Evolutionary conservation across 257 asterid species (phyloP).

Genomic region (Fraxinus americana): DNA sequence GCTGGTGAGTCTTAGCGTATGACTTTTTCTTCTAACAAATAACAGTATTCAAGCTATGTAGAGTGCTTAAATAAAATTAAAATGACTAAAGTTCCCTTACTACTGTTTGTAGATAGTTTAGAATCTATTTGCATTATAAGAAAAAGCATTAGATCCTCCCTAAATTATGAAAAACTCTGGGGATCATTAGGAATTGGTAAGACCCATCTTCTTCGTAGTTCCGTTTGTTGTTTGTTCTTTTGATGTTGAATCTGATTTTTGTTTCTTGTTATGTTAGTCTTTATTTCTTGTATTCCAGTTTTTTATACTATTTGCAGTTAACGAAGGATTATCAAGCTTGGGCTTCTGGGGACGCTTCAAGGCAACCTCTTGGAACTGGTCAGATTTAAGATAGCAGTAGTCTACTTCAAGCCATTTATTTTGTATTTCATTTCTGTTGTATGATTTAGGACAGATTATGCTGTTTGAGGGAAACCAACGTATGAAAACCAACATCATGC

Average conservation of each 20-base stretch:
- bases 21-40: background rate
- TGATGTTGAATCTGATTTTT: background rate
- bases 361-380: constrained; percentile 96
- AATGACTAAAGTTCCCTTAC: too few relatives aligned
- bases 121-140: background rate
- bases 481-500: constrained; percentile 9
- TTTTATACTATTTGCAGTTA: constrained; percentile 48
- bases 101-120: background rate
- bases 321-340: constrained; percentile 89
- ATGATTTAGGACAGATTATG: constrained; percentile 9
- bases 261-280: background rate
- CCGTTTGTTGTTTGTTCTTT: background rate
- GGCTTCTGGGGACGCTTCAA: constrained; percentile 93
- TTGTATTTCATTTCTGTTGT: constrained; percentile 16
- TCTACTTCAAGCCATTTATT: background rate
- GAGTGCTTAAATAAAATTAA: background rate
- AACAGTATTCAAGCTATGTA: background rate
- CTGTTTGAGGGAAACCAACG: constrained; percentile 22
- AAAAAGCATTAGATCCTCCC: background rate
- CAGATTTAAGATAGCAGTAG: constrained; percentile 46
- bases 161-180: background rate
- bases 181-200: background rate
- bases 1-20: background rate
- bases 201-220: background rate
- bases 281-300: background rate